Evolutionary conservation across 768 basidiomycete species (phyloP), one percentile per base, ranked within the genome.

Genomic region (Collybia mongolica): DNA sequence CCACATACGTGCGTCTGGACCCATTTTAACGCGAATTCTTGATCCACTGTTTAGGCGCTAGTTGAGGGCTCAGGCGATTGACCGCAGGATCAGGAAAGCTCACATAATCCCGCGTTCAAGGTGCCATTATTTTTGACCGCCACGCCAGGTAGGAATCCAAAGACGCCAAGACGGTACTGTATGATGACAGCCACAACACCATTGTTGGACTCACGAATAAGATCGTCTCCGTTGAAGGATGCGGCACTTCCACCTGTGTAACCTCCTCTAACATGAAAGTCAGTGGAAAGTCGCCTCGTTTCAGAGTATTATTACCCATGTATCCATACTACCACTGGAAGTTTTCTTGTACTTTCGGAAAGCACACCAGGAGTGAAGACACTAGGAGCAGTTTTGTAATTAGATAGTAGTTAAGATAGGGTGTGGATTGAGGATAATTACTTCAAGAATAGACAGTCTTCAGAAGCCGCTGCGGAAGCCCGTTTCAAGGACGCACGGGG

Each of bases 71-170:
- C 9, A 32, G 32, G 32, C 32, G 11, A 14, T 28, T 28, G 26
- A 5, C 9, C 26, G 5, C 6, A 32, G 11, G 7, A 26, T 26
- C 7, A 4, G 24, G 7, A 26, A 11, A 18, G 64, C 72, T 49
- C 51, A 77, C 77, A 60, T 36, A 79, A 51, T 19, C 77, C 77
- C 8, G 72, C 74, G 44, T 79, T 79, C 46, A 76, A 56, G 1
- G 52, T 69, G 8, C 77, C 77, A 14, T 64, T 60, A 4, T 64
- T 56, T 46, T 76, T 71, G 2, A 78, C 67, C 18, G 64, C 57
- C 36, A 60, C 42, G 0, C 76, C 74, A 9, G 76, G 47, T 35
- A 79, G 58, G 54, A 77, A 78, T 5, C 76, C 75, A 52, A 73
- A 73, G 2, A 72, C 44, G 1, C 74, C 74, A 3, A 75, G 50